phyloP scores from a whole-genome alignment of 2,329 filamentous ascomycete genomes.

The Drechslerella coelobrocha region DNA sequence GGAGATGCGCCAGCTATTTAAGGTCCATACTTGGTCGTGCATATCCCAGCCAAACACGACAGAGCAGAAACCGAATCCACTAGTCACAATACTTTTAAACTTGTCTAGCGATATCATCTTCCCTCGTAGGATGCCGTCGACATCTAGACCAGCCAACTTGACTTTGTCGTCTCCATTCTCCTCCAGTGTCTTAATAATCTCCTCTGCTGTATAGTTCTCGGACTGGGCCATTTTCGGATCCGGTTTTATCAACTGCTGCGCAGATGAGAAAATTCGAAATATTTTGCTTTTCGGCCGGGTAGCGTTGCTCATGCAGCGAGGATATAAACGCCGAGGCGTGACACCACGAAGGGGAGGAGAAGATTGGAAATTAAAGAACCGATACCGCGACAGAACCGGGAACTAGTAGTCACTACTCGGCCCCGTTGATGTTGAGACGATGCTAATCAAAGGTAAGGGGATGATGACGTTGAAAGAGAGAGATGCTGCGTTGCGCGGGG shows the following conservation, averaged over 20 bases:
- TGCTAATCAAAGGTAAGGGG: too few species aligned
- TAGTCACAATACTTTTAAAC: constrained; percentile 80
- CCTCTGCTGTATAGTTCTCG: constrained; percentile 63
- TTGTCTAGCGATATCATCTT: constrained; percentile 93
- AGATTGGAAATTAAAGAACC: background rate
- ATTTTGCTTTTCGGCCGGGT: background rate
- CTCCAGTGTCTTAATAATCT: constrained; percentile 66
- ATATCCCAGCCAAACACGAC: constrained; percentile 97
- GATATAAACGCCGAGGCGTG: background rate
- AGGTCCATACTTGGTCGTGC: constrained; percentile 70
- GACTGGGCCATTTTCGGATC: constrained; percentile 14
- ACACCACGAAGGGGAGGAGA: background rate
- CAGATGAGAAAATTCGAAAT: background rate
- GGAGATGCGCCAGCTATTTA: background rate
- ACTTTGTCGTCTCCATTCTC: constrained; percentile 75
- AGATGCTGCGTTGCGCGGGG: background rate
- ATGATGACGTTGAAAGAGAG: background rate
- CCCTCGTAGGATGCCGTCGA: constrained; percentile 81
- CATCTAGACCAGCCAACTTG: constrained; percentile 86
- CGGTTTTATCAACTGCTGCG: background rate
- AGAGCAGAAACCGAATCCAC: constrained; percentile 91
- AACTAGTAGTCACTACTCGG: background rate
- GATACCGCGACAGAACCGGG: background rate
- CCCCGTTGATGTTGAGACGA: background rate
- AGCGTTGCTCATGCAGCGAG: background rate